Conservation (phyloP, 345 rosid genomes). For the Brassica rapa region DNA sequence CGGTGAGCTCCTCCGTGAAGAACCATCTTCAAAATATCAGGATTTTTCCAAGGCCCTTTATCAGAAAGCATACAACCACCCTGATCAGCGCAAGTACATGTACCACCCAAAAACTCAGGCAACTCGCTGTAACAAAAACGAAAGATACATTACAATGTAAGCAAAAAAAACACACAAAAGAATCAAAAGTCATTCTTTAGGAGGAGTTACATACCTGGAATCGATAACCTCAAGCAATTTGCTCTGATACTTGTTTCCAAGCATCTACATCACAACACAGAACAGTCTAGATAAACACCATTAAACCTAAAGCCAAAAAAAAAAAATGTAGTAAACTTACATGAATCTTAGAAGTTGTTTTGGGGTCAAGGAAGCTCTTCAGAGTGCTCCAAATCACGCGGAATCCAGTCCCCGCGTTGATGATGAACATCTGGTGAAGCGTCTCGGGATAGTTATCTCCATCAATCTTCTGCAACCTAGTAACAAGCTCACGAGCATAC, state of each 20-base stretch:
- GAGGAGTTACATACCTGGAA: conserved; percentile 49
- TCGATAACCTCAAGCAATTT: conserved; percentile 92
- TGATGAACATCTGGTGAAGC: conserved; percentile 96
- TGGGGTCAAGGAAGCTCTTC: conserved; percentile 92
- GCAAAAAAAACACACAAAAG: conserved; percentile 23
- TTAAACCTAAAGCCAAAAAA: neutral
- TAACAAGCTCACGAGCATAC: conserved; percentile 89
- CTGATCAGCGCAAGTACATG: conserved; percentile 74
- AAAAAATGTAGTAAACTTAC: conserved; percentile 43
- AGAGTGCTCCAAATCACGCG: conserved; percentile 87
- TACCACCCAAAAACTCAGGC: conserved; percentile 87
- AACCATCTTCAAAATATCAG: conserved; percentile 79
- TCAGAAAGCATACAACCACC: conserved; percentile 96
- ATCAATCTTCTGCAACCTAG: conserved; percentile 91
- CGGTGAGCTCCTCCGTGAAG: conserved; percentile 73
- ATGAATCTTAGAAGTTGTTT: conserved; percentile 93
- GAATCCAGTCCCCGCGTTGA: conserved; percentile 95
- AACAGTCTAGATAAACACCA: conserved; percentile 10
- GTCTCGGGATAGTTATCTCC: conserved; percentile 99
- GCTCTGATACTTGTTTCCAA: conserved; percentile 87
- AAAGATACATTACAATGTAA: conserved; percentile 27
- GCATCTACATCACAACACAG: conserved; percentile 55
- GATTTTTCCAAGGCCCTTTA: conserved; percentile 95
- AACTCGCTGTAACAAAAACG: conserved; percentile 55
- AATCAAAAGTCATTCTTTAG: neutral